A percentile compares a stretch with the other conserved stretches of the same genome.
phyloP scores from a whole-genome alignment of 1,139 yeast genomes.

The Kurtzmaniella natalensis region DNA sequence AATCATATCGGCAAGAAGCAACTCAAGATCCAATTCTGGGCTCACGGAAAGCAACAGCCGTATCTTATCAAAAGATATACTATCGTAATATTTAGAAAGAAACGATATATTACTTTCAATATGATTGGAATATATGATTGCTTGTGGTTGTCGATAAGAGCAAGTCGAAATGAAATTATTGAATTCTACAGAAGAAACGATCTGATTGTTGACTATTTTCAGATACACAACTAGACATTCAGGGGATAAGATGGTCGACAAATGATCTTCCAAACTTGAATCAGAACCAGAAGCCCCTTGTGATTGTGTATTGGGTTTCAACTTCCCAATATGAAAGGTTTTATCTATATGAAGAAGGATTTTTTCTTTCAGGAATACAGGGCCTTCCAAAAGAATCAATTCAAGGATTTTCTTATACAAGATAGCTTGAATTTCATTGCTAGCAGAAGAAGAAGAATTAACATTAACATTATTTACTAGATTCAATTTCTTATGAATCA shows the following conservation, averaged over 20 bases:
- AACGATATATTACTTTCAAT: conserved; percentile 29
- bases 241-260: neutral
- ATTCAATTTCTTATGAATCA: conserved; percentile 36
- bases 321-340: conserved; percentile 7
- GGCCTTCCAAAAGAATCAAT: conserved; percentile 25
- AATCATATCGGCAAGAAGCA: conserved; percentile 30
- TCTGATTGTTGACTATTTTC: conserved; percentile 10
- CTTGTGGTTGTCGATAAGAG: neutral
- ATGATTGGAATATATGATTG: conserved; percentile 14
- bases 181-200: conserved; percentile 17
- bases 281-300: too few species aligned
- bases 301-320: too few species aligned
- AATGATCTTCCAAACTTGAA: too few species aligned
- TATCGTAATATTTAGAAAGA: conserved; percentile 26
- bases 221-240: conserved; percentile 7
- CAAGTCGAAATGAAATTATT: too few species aligned
- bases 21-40: conserved; percentile 16
- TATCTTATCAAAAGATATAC: conserved; percentile 19
- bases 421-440: conserved; percentile 6
- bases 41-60: conserved; percentile 13
- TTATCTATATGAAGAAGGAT: conserved; percentile 21
- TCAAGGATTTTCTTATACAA: conserved; percentile 26
- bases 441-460: conserved; percentile 12
- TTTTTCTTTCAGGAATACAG: conserved; percentile 31
- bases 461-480: conserved; percentile 19